Conservation (phyloP, 176 grass and related monocot species). For the Juncus effusus region DNA sequence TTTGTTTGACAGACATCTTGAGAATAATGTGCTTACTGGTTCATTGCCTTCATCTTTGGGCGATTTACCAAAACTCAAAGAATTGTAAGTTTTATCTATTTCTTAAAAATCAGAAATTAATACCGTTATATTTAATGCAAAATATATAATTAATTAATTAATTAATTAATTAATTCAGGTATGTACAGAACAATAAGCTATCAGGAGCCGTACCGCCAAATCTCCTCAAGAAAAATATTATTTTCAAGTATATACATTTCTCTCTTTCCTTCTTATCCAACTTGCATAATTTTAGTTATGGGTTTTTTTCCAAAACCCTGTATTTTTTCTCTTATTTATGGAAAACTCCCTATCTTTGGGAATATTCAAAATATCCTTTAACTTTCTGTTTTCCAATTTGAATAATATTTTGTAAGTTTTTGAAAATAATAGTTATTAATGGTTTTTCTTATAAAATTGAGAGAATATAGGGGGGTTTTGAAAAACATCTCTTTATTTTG, state of each 20-base stretch:
- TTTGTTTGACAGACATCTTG: conserved; percentile 61
- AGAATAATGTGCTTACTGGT: conserved; percentile 82
- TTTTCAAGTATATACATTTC: conserved; percentile 55
- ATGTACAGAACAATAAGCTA: conserved; percentile 88
- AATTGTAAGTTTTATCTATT: conserved; percentile 67
- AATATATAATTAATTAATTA: background rate
- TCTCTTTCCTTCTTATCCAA: no score
- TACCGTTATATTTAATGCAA: background rate
- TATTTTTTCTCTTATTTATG: no score
- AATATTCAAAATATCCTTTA: no score
- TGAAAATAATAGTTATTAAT: no score
- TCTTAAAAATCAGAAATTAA: no score
- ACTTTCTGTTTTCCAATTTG: no score
- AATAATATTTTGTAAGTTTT: no score
- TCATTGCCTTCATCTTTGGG: conserved; percentile 60
- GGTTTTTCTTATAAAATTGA: no score
- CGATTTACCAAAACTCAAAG: conserved; percentile 70
- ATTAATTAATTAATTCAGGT: conserved; percentile 40
- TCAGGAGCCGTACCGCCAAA: conserved; percentile 50
- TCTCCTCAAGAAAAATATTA: conserved; percentile 75
- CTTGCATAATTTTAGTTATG: no score
- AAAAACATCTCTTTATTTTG: background rate
- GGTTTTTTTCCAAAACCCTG: no score
- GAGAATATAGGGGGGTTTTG: no score
- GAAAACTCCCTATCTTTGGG: no score